Conservation (phyloP, 306 rosid genomes). For the Carpinus fangiana region DNA sequence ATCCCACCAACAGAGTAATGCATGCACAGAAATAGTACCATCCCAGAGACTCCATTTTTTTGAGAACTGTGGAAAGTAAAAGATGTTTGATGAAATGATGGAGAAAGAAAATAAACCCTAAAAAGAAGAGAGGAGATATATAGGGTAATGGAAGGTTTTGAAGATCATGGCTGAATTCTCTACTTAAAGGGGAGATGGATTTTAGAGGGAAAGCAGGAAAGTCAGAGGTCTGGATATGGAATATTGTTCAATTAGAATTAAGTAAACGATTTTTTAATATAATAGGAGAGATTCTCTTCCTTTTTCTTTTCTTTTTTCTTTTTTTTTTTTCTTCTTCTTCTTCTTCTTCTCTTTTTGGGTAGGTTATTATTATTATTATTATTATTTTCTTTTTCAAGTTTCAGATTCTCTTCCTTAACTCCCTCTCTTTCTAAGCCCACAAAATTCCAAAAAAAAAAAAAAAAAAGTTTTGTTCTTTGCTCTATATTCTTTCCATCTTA, state of each 20-base stretch:
- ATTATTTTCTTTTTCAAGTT: not conserved
- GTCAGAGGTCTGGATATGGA: slow-evolving; percentile 4
- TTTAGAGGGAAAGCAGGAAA: slow-evolving; percentile 15
- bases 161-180: not conserved
- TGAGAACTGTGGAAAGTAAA: not conserved
- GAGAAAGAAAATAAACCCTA: not conserved
- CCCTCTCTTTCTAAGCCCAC: not conserved
- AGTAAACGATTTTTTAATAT: not conserved
- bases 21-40: slow-evolving; percentile 10
- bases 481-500: not conserved
- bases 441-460: too few relatives aligned
- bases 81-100: not conserved
- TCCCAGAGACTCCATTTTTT: slow-evolving; percentile 20
- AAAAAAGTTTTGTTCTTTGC: not conserved
- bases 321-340: too few relatives aligned
- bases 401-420: not conserved
- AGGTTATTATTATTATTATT: too few relatives aligned
- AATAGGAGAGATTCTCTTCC: not conserved
- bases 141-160: not conserved
- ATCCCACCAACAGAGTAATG: slow-evolving; percentile 21
- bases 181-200: not conserved
- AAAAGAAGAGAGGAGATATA: not conserved
- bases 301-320: too few relatives aligned
- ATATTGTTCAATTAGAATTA: not conserved
- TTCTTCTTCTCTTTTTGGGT: too few relatives aligned